Conservation (phyloP, 129 eudicot species). For the Solidago caesia region DNA sequence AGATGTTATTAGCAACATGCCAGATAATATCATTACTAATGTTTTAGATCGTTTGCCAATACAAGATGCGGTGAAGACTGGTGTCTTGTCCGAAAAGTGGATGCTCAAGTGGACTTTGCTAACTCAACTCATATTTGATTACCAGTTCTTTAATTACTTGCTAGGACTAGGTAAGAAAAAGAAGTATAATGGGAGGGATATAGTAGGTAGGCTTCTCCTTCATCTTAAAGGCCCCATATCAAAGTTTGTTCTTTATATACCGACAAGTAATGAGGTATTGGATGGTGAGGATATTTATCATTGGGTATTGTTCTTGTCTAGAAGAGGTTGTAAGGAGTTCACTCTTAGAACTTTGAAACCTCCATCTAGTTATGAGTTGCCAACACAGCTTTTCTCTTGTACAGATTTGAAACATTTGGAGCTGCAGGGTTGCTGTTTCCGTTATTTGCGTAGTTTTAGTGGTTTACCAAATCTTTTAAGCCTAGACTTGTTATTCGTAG, state of each 20-base stretch:
- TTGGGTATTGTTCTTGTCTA: conserved; percentile 11
- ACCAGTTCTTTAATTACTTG: not conserved
- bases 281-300: not conserved
- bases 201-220: not conserved
- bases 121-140: not conserved
- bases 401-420: conserved; percentile 10
- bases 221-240: not conserved
- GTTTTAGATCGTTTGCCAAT: not conserved
- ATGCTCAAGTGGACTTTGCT: conserved; percentile 1
- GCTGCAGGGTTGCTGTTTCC: not conserved
- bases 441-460: not conserved
- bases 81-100: not conserved
- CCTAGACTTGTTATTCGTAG: not conserved
- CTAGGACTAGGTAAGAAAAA: no score
- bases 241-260: conserved; percentile 17
- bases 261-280: not conserved
- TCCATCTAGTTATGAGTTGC: not conserved
- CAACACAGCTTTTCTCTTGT: not conserved
- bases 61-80: not conserved
- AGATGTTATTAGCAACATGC: not conserved
- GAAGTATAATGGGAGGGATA: not conserved
- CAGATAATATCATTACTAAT: not conserved
- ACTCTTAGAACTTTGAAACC: not conserved
- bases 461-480: conserved; percentile 13
- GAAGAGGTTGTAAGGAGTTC: not conserved